Base-by-base conservation (phyloP, 257 asterid species). In the Penstemon barbatus region DNA sequence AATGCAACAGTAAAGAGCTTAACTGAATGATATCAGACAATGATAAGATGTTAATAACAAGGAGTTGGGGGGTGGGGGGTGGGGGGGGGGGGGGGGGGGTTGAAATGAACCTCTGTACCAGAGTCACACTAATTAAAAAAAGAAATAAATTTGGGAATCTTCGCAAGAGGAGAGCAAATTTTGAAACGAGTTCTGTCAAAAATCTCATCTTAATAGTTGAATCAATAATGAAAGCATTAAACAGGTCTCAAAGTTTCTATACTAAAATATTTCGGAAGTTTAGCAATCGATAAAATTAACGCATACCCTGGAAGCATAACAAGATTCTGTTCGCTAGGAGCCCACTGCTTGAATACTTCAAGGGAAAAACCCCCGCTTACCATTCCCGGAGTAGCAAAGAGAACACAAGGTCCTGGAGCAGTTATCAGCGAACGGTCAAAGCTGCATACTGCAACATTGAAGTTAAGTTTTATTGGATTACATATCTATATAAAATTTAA, bases 301-400 rank as follows among this genome's bases (percentile, higher is more conserved):
- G 18, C 80, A 71, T 86, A 92, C 97, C 99, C 99, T 59, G 99
- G 97, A 57, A 93, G 79, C 59, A 83, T 78, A 65, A 93, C 63
- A 79, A 93, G 97, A 82, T 93, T 93, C 66, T 65, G 75, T 80
- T 84, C 95, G 71, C 66, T 48, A 39, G 97, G 99, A 75, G 97
- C 96, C 99, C 97, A 93, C 72, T 84, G 96, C 82, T 55, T 93
- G 83, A 90, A 88, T 71, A 93, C 95, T 69, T 93, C 97, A 65
- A 93, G 88, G 15, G 99, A 93, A 79, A 90, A 88, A 74, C 99
- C 99, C 44, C 99, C 96, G 69, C 79, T 87, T 70, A 93, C 67
- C 95, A 86, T 88, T 77, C 97, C 96, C n/a, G 99, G 99, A 57
- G 96, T 87, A 62, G 99, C 99, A 74, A 93, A 90, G 59, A 93